Conservation (phyloP, 345 rosid species). For the Populus pruinosa region DNA sequence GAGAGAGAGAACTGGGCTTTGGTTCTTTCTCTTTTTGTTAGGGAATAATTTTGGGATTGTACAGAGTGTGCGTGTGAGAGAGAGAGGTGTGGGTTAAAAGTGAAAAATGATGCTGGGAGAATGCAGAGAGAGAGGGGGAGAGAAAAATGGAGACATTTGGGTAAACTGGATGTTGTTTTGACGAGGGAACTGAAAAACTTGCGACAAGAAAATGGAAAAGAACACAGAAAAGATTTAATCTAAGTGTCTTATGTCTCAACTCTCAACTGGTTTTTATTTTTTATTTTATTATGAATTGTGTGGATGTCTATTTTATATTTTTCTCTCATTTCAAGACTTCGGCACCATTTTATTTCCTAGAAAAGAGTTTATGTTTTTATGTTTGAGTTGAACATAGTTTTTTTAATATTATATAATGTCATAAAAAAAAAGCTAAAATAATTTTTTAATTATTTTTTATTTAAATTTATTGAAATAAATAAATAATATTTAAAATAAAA, state of each 20-base stretch:
- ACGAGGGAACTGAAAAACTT: neutral
- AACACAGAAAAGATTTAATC: neutral
- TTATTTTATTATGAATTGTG: neutral
- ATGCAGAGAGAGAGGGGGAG: neutral
- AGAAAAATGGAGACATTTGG: neutral
- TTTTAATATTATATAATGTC: no score
- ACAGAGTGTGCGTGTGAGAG: constrained; percentile 23
- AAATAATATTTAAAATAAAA: no score
- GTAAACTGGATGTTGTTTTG: neutral
- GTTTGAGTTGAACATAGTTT: no score
- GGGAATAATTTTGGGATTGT: constrained; percentile 61
- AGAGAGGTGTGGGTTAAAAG: constrained; percentile 13
- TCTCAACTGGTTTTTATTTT: neutral
- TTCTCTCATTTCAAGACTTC: no score
- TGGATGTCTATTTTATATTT: neutral
- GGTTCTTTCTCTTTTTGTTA: constrained; percentile 31
- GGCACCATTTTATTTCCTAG: no score
- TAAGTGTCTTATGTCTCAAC: neutral
- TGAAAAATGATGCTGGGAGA: neutral
- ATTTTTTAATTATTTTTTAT: no score
- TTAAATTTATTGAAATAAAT: no score
- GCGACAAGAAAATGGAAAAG: neutral
- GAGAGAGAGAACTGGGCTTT: constrained; percentile 8
- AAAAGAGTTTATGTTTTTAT: no score
- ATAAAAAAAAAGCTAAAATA: no score